Percentiles rank a stretch among this genome's conserved stretches.
phyloP scores from a whole-genome alignment of 768 basidiomycete genomes.

The Omphalotus guepiniiformis region DNA sequence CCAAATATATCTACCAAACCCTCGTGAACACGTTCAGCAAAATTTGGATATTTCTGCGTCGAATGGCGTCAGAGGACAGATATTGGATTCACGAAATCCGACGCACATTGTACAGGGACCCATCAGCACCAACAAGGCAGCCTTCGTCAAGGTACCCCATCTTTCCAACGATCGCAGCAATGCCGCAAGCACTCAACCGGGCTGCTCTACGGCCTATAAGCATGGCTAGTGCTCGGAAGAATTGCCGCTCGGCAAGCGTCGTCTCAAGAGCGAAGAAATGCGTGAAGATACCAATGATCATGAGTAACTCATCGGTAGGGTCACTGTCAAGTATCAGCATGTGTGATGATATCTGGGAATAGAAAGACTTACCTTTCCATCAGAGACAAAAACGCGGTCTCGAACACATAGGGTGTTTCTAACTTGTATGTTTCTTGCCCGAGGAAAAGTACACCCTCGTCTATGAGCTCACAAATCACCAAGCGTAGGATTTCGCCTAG shows the following conservation, averaged over 20 bases:
- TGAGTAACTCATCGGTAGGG: conserved; percentile 93
- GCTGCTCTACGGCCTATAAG: conserved; percentile 89
- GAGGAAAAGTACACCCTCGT: conserved; percentile 94
- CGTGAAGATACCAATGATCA: conserved; percentile 95
- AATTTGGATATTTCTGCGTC: conserved; percentile 93
- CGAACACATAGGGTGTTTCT: conserved; percentile 87
- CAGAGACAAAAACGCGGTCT: conserved; percentile 94
- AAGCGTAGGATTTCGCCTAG: conserved; percentile 96
- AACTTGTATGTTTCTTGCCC: conserved; percentile 99
- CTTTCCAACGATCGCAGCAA: conserved; percentile 93
- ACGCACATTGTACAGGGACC: conserved; percentile 89
- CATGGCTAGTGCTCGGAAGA: conserved; percentile 92
- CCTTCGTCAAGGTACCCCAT: conserved; percentile 92
- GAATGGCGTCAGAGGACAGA: neutral
- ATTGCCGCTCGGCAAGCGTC: conserved; percentile 92
- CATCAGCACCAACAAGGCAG: conserved; percentile 88
- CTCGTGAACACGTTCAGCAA: conserved; percentile 89
- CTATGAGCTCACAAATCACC: conserved; percentile 91
- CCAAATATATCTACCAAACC: conserved; percentile 94
- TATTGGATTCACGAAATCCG: too few relatives aligned
- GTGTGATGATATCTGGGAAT: neutral
- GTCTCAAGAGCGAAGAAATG: conserved; percentile 98
- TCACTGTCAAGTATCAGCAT: conserved; percentile 50
- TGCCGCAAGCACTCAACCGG: conserved; percentile 89
- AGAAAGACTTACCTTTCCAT: conserved; percentile 78